Base-by-base conservation (phyloP, 2,329 filamentous ascomycete species). In the Cladobotryum mycophilum region DNA sequence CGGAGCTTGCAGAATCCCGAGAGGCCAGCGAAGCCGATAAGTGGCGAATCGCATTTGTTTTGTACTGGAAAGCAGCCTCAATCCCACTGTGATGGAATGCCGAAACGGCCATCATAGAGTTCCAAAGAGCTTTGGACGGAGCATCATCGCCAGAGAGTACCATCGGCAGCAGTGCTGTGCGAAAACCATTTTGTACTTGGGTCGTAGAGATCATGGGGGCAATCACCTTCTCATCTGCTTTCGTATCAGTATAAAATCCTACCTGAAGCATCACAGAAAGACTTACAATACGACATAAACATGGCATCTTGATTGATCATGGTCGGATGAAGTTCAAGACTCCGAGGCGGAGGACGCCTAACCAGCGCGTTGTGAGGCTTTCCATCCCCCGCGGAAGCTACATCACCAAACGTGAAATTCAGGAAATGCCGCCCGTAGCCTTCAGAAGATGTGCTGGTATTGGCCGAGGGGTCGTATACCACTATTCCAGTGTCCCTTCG, bases 181-280 rank as follows among this genome's bases (percentile, higher is more conserved):
- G 70, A 54, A 76, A 76, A 8, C 74, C 74, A 55, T 76, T 76
- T 48, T 67, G 64, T 51, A 69, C 60, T 47, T 75, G 67, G 42
- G 74, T 69, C 4, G 73, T 76, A 3, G 73, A 76, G 41, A 75
- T 71, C 66, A 76, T 75, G 15, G 62, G 58, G 4, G 72, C 68
- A 35, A 75, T 67, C 44, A 60, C 65, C 17, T 61, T 53, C 40
- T 67, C 64, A 49, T 75, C 71, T 76, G 17, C 14, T 20, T 1
- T 2, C 13, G 13, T 8, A 43, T 43, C 25, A 52, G 48, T 13
- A 48, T 42, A 7, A 5, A 45, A 15, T 11, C 5, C 2, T 15
- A n/a, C 3, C 14, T n/a, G 20, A 9, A 15, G 17, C 1, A 20
- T 5, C 38, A 20, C 38, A 20, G 38, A 9, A 20, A 6, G 38